Conservation (phyloP, 1,139 yeast genomes). For the Suhomyces taliae region DNA sequence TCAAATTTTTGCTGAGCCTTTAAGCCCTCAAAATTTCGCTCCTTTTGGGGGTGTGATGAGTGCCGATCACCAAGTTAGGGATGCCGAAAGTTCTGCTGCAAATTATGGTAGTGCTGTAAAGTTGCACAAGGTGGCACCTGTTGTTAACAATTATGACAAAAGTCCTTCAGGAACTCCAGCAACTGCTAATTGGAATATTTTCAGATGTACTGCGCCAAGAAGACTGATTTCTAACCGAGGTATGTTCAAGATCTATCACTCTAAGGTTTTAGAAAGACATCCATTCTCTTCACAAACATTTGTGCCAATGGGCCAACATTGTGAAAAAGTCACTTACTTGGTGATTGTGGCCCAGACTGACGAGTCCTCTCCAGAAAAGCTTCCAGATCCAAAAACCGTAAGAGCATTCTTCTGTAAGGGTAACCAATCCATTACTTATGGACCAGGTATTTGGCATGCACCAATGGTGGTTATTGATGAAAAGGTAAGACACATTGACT, state of each 20-base stretch:
- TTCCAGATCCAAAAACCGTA: constrained; percentile 62
- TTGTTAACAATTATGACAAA: constrained; percentile 49
- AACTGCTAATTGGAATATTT: constrained; percentile 77
- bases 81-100: constrained; percentile 49
- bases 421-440: constrained; percentile 87
- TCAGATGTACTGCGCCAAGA: constrained; percentile 74
- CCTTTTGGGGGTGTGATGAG: constrained; percentile 48
- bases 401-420: constrained; percentile 77
- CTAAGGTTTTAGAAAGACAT: constrained; percentile 84
- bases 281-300: constrained; percentile 91
- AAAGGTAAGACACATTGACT: constrained; percentile 57
- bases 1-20: constrained; percentile 32
- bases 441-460: constrained; percentile 73
- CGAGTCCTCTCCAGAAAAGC: constrained; percentile 30
- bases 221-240: constrained; percentile 46
- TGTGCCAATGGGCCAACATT: constrained; percentile 75
- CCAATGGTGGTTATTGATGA: constrained; percentile 83
- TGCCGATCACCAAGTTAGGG: constrained; percentile 44
- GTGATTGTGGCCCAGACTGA: constrained; percentile 77
- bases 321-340: constrained; percentile 54
- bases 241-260: constrained; percentile 38
- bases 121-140: constrained; percentile 68
- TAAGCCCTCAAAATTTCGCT: constrained; percentile 44
- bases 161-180: constrained; percentile 49
- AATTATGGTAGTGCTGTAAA: constrained; percentile 94